Base-by-base conservation (phyloP, 495 filamentous ascomycete genomes). In the Platismatia glauca region DNA sequence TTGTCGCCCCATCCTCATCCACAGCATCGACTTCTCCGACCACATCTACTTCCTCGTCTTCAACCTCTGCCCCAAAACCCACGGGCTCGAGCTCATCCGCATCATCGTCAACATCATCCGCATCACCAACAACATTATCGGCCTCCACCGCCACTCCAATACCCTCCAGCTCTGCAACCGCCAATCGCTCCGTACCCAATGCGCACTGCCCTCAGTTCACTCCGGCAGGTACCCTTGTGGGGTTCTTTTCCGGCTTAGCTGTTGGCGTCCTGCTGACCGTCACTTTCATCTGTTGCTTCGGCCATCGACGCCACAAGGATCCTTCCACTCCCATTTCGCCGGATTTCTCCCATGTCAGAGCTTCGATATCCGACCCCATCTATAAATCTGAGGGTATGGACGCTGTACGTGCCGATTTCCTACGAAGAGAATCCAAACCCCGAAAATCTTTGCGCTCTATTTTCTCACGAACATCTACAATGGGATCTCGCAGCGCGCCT, bases 241-340 rank as follows among this genome's bases (percentile, higher is more conserved):
- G 85, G 24, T 84, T 89, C 74, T 84, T 89, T 67, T 82, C 85
- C 7, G 86, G 86, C 12, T 70, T 84, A 13, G 46, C 84, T 24
- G 69, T 81, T 52, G 86, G 84, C 18, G 76, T 74, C n/a, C 64
- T 84, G 9, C 60, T 76, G 24, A 72, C 76, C 16, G 67, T 81
- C 20, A 62, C 82, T 2, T 67, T 77, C 39, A 67, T 79, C 34
- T 69, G 80, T 59, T 79, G 76, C 55, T 63, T 79, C 48, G 74
- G 79, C 37, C 72, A 70, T 57, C 68, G 70, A n/a, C 68, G 68
- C 15, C 57, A 64, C 12, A 53, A 66, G 4, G 60, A 70, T 38
- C 58, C 66, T 56, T 65, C 22, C 22, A 22, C 67, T 27, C 20
- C 60, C 70, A 58, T 44, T 67, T 62, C 60, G 31, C 53, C 60